Base-by-base conservation (phyloP, 192 early-diverging fungal species). In the Thoreauomyces humboldtii region DNA sequence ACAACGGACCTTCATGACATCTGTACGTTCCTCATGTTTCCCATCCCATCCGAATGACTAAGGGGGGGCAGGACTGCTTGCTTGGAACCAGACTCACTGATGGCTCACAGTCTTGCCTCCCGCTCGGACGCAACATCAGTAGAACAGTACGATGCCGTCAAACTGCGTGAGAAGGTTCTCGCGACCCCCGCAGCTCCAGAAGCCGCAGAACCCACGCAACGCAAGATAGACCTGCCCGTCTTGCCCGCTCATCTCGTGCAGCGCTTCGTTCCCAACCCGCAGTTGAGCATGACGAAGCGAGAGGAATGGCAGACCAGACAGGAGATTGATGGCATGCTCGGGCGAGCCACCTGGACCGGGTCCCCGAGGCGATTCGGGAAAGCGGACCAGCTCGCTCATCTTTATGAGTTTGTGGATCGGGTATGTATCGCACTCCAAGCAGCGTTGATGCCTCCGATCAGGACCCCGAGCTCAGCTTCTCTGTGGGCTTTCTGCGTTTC, bases 61-160 rank as follows among this genome's bases (percentile, higher is more conserved):
- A n/a, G n/a, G n/a, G n/a, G n/a, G n/a, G n/a, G n/a, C n/a, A n/a
- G n/a, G n/a, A n/a, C n/a, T n/a, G n/a, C n/a, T n/a, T n/a, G n/a
- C n/a, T n/a, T n/a, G n/a, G 62, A 71, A 27, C 41, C 9, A 55
- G 45, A 2, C 69, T 62, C 11, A 61, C 63, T 7, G 59, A 73
- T 37, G 68, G 70, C 51, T 45, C 58, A 7, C 61, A 70, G 9
- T 24, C 72, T 7, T 36, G 11, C 41, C n/a, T n/a, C n/a, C n/a
- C n/a, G n/a, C n/a, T n/a, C n/a, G n/a, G n/a, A n/a, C n/a, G n/a
- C n/a, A n/a, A n/a, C n/a, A n/a, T n/a, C 27, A 52, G 50, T 79
- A 35, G 69, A 64, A 24, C 36, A 79, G 47, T 79, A 71, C 45
- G 78, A 79, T 58, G 45, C 65, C 7, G 65, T 78, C n/a, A 72